Evolutionary conservation across 257 asterid genomes (phyloP).

Genomic region (Ballota nigra): DNA sequence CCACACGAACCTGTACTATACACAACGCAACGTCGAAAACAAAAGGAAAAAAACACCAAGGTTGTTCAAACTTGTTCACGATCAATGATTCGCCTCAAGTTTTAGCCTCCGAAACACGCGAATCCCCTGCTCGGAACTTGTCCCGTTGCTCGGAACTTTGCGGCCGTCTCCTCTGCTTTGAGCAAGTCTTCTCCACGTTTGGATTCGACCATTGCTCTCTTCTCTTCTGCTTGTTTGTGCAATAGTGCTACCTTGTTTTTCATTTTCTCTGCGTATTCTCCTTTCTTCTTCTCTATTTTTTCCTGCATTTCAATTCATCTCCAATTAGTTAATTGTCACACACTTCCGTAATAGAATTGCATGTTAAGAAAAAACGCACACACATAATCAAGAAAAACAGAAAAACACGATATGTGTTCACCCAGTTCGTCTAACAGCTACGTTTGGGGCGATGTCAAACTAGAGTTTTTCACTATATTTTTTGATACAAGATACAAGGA

Average conservation of each 20-base stretch:
- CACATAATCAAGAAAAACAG: too few species aligned
- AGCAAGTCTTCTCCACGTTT: constrained; percentile 59
- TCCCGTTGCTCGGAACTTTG: constrained; percentile 64
- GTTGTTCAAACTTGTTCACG: constrained; percentile 7
- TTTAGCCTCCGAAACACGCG: constrained; percentile 63
- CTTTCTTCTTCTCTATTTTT: constrained; percentile 66
- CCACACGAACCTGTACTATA: constrained; percentile 25
- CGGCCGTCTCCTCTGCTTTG: constrained; percentile 62
- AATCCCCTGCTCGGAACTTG: constrained; percentile 48
- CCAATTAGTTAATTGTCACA: too few species aligned
- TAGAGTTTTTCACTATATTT: too few species aligned
- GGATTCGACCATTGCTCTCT: constrained; percentile 60
- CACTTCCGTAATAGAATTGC: too few species aligned
- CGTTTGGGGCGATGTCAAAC: too few species aligned
- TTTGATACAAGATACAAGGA: too few species aligned
- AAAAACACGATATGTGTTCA: too few species aligned
- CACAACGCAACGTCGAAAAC: not conserved
- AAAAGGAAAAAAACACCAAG: constrained; percentile 1
- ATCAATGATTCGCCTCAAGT: not conserved
- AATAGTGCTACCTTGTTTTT: constrained; percentile 64
- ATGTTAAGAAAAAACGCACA: too few species aligned
- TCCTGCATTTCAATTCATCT: constrained; percentile 40
- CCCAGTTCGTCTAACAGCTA: too few species aligned
- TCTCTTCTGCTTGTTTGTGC: constrained; percentile 81
- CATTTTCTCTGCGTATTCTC: constrained; percentile 60